Conservation (phyloP, 108 stramenopile species). For the Discostella stelligeroides region DNA sequence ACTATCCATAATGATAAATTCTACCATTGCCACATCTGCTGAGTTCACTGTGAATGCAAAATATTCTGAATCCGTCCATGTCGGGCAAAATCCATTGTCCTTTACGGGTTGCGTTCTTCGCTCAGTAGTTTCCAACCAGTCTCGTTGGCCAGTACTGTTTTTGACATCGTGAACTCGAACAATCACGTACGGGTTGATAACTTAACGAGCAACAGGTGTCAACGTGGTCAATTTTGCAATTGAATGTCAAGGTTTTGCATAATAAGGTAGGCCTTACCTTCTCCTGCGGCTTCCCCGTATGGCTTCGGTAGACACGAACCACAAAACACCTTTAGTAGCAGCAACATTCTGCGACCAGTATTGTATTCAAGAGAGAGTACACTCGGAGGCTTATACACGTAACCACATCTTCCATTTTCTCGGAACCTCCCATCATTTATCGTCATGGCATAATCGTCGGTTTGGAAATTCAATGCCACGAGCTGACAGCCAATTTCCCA, state of each 20-base stretch:
- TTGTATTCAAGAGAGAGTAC: conserved; percentile 29
- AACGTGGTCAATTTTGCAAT: too few relatives aligned
- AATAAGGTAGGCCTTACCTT: conserved; percentile 22
- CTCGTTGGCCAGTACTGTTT: not conserved
- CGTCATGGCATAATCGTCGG: conserved; percentile 64
- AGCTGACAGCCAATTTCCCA: conserved; percentile 93
- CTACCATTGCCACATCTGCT: conserved; percentile 77
- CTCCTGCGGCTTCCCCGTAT: conserved; percentile 64
- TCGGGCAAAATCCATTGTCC: conserved; percentile 83
- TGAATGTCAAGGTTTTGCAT: too few relatives aligned
- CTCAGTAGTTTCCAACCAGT: conserved; percentile 19
- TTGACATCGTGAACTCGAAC: conserved; percentile 20
- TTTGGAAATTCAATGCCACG: conserved; percentile 95
- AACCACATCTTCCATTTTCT: conserved; percentile 90
- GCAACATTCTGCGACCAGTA: conserved; percentile 20
- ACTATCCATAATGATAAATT: conserved; percentile 37
- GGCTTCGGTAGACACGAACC: conserved; percentile 85
- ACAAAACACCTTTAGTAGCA: conserved; percentile 61
- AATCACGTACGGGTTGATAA: conserved; percentile 79
- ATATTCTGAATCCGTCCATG: conserved; percentile 57
- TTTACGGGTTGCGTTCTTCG: conserved; percentile 44
- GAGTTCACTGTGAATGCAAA: conserved; percentile 52
- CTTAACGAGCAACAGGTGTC: not conserved
- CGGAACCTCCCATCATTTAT: conserved; percentile 91
- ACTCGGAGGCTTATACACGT: conserved; percentile 82